phyloP scores from a whole-genome alignment of 805 yeast genomes.

The Kockiozyma suomiensis region DNA sequence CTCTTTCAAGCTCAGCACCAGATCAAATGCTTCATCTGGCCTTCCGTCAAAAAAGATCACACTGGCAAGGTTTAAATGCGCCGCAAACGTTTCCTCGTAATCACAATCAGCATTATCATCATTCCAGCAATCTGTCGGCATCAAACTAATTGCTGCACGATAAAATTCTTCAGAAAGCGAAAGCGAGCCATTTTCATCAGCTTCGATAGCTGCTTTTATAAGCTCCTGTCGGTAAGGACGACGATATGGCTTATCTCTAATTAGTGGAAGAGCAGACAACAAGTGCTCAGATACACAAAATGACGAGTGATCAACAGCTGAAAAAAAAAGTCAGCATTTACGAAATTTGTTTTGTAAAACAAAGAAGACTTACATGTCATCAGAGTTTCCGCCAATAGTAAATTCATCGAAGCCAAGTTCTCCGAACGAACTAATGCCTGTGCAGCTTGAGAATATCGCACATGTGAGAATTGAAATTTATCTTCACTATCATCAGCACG shows the following conservation, averaged over 20 bases:
- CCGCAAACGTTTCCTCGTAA: conserved; percentile 22
- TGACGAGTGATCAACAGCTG: conserved; percentile 15
- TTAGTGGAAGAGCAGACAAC: conserved; percentile 18
- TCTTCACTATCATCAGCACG: conserved; percentile 4
- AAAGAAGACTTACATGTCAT: conserved; percentile 15
- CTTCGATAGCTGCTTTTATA: conserved; percentile 14
- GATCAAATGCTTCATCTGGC: conserved; percentile 6
- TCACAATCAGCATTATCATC: conserved; percentile 16
- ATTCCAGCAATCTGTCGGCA: conserved; percentile 26
- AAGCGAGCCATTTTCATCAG: conserved; percentile 22
- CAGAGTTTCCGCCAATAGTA: conserved; percentile 25
- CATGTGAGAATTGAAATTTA: conserved; percentile 21
- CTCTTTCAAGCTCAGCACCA: background rate
- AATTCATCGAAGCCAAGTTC: conserved; percentile 25
- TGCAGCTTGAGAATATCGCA: conserved; percentile 20
- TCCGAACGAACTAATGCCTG: conserved; percentile 16
- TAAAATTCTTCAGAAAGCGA: conserved; percentile 18
- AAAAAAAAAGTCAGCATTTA: background rate
- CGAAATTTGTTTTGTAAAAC: too few species aligned
- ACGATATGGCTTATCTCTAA: conserved; percentile 21
- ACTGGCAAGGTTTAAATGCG: conserved; percentile 15
- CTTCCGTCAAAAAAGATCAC: conserved; percentile 21
- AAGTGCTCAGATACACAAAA: conserved; percentile 26
- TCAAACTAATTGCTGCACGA: conserved; percentile 17
- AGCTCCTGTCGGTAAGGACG: conserved; percentile 24